Conservation (phyloP, 2,329 filamentous ascomycete species). For the Dendrostoma leiphaemia region DNA sequence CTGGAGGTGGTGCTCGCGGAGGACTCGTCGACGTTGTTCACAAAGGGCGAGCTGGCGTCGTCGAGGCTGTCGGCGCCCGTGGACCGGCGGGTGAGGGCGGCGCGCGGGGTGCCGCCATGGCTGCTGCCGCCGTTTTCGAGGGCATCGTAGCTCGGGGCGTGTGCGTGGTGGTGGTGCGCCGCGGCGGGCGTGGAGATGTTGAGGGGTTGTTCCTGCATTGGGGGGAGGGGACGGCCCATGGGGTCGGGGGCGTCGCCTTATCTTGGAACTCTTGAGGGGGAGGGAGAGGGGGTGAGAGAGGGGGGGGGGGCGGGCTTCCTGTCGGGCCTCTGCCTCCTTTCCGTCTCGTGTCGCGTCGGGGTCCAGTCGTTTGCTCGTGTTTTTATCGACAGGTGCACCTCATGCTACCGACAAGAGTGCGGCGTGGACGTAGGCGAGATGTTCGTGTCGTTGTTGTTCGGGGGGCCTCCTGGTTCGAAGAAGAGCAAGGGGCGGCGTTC, state of each 20-base stretch:
- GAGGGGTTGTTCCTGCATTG: constrained; percentile 13
- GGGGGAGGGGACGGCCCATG: constrained; percentile 16
- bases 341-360: neutral
- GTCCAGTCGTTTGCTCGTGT: neutral
- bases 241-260: neutral
- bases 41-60: constrained; percentile 30
- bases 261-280: neutral
- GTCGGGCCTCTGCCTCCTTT: too few species aligned
- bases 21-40: constrained; percentile 33
- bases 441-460: neutral
- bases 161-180: neutral
- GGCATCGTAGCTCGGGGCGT: constrained; percentile 6
- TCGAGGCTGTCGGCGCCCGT: constrained; percentile 21
- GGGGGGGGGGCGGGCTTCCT: too few species aligned
- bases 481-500: too few species aligned
- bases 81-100: constrained; percentile 14
- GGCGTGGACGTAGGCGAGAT: neutral
- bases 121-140: neutral
- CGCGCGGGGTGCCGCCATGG: neutral
- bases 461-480: too few species aligned
- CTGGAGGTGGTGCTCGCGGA: constrained; percentile 20
- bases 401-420: neutral
- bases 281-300: too few species aligned
- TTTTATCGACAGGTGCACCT: neutral
- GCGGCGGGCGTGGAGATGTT: constrained; percentile 4